Conservation (phyloP, 1,284 basidiomycete genomes). For the Naganishia cerealis region DNA sequence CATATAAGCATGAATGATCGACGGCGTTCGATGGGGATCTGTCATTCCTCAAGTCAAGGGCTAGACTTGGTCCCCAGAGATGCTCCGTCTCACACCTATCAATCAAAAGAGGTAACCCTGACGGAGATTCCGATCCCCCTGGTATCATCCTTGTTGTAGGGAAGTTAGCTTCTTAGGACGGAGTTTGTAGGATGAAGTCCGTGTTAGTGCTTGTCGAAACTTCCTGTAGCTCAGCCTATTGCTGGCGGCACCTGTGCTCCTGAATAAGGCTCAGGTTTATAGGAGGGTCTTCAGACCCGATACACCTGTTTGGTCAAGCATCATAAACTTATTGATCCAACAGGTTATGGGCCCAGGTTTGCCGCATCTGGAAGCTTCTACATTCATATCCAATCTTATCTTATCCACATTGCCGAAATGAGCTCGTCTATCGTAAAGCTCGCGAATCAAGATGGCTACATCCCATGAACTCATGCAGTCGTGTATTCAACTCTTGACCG, state of each 20-base stretch:
- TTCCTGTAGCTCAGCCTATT: constrained; percentile 14
- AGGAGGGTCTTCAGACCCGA: not conserved
- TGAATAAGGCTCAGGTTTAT: constrained; percentile 2
- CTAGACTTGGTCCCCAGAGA: too few species aligned
- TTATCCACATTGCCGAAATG: not conserved
- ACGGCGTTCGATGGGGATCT: not conserved
- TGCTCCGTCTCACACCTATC: too few species aligned
- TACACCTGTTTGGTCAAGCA: constrained; percentile 14
- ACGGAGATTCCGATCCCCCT: too few species aligned
- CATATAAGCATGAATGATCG: not conserved
- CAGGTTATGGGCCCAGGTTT: constrained; percentile 21
- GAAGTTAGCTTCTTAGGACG: too few species aligned
- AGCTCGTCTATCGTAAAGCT: constrained; percentile 1
- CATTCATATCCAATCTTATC: not conserved
- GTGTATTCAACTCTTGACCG: not conserved
- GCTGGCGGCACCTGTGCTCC: constrained; percentile 10
- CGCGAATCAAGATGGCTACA: constrained; percentile 8
- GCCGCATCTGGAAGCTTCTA: constrained; percentile 8
- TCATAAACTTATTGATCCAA: constrained; percentile 7
- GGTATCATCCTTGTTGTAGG: too few species aligned
- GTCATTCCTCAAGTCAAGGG: too few species aligned
- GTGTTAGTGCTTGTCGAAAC: not conserved
- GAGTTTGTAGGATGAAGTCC: too few species aligned
- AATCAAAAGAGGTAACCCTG: too few species aligned
- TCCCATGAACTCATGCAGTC: constrained; percentile 3